Evolutionary conservation across 2,329 filamentous ascomycete species (phyloP).

Genomic region (Aspergillus hiratsukae): DNA sequence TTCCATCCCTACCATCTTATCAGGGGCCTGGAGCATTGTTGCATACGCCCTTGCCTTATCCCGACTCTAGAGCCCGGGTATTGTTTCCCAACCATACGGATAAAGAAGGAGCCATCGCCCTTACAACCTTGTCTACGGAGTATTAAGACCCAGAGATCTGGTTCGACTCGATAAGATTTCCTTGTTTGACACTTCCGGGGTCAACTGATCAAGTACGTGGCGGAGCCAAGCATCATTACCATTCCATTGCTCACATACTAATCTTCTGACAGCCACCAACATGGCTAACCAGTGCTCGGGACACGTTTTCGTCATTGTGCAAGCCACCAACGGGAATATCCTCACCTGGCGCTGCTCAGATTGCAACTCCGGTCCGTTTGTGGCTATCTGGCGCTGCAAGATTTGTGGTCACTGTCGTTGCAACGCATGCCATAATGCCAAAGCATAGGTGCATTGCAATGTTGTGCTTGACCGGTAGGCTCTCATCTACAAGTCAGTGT

Average conservation of each 20-base stretch:
- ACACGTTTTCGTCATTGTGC: conserved; percentile 37
- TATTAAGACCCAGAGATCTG: not conserved
- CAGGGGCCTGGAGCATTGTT: not conserved
- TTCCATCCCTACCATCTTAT: not conserved
- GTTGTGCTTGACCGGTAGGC: not conserved
- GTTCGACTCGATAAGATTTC: not conserved
- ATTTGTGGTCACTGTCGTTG: conserved; percentile 40
- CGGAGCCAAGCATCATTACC: not conserved
- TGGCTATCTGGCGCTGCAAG: conserved; percentile 43
- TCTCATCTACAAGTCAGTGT: not conserved
- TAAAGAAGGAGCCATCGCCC: not conserved
- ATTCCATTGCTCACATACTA: conserved; percentile 1
- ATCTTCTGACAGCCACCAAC: conserved; percentile 5
- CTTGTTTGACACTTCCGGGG: not conserved
- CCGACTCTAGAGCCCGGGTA: not conserved
- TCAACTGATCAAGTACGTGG: conserved; percentile 1
- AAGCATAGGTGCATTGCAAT: conserved; percentile 22
- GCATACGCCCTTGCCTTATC: not conserved
- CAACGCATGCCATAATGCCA: conserved; percentile 36
- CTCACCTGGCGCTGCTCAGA: conserved; percentile 42
- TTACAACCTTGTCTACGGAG: not conserved
- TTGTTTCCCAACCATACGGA: not conserved
- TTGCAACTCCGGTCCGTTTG: conserved; percentile 39
- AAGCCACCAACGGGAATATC: conserved; percentile 40
- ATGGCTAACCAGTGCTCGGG: conserved; percentile 40